A percentile compares a stretch with the other conserved stretches of the same genome.
These are phyloP conservation scores for Dendrobium catenatum DNA, from an alignment of 106 monocot genomes.

Conservation along the genomic window DNA sequence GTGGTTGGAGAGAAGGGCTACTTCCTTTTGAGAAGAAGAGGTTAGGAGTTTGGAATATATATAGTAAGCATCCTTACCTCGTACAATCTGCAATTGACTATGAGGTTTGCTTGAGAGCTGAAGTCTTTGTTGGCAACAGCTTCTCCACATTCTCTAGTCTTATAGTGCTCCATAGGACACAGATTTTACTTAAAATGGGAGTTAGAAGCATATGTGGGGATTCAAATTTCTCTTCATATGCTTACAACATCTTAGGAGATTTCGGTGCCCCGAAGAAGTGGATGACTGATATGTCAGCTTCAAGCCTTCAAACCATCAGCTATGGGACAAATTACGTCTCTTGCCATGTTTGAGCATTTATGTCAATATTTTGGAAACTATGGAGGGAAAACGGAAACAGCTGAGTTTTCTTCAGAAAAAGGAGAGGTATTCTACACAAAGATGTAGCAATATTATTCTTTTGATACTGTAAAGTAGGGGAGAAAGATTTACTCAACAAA, in stretches of 20 bases:
- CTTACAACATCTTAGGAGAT: constrained; percentile 68
- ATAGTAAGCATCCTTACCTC: constrained; percentile 69
- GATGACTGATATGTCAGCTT: constrained; percentile 73
- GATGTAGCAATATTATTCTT: neutral
- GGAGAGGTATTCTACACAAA: neutral
- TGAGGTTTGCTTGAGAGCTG: constrained; percentile 73
- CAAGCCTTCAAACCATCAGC: constrained; percentile 63
- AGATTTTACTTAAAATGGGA: constrained; percentile 38
- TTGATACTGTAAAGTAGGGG: neutral
- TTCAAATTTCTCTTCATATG: constrained; percentile 47
- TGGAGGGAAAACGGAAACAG: too few relatives aligned
- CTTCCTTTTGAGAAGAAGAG: constrained; percentile 81
- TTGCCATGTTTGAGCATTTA: constrained; percentile 17
- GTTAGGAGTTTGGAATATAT: constrained; percentile 67
- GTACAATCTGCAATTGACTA: constrained; percentile 88
- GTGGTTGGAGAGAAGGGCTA: constrained; percentile 74
- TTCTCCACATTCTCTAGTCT: constrained; percentile 95
- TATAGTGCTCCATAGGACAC: constrained; percentile 68
- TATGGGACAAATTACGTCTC: constrained; percentile 83
- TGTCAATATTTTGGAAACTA: too few relatives aligned
- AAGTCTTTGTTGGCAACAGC: constrained; percentile 88
- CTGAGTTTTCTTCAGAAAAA: too few relatives aligned
- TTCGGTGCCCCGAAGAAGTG: constrained; percentile 57
- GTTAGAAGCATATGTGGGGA: constrained; percentile 27
- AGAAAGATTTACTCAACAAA: neutral